These are phyloP conservation scores for Xylaria sp. DNA, from an alignment of 2,329 filamentous ascomycete genomes.

Conservation along the genomic window DNA sequence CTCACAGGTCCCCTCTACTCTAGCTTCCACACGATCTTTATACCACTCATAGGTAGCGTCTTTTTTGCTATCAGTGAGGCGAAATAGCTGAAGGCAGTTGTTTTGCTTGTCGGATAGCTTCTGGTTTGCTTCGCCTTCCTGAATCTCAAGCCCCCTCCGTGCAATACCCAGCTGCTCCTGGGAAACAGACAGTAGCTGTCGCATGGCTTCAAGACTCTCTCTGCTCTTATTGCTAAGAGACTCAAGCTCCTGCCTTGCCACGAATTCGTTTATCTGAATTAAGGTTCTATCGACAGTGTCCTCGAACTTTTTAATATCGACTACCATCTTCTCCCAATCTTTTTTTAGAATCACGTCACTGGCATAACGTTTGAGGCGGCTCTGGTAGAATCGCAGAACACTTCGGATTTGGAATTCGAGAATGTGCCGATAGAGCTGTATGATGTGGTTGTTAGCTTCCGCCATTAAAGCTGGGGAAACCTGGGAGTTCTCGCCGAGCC, in stretches of 20 bases:
- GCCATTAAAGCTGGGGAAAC: slow-evolving; percentile 24
- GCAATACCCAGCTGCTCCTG: slow-evolving; percentile 4
- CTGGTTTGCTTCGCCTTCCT: slow-evolving; percentile 13
- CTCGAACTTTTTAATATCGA: slow-evolving; percentile 25
- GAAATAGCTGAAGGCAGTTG: slow-evolving; percentile 23
- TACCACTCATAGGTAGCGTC: slow-evolving; percentile 33
- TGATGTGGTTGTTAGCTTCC: slow-evolving; percentile 36
- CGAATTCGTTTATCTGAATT: slow-evolving; percentile 10
- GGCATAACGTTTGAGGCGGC: slow-evolving; percentile 12
- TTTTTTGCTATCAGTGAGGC: slow-evolving; percentile 16
- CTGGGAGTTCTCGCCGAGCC: slow-evolving; percentile 10
- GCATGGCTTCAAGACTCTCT: neutral
- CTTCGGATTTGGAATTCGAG: slow-evolving; percentile 51
- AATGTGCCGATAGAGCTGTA: slow-evolving; percentile 49
- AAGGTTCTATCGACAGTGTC: slow-evolving; percentile 7
- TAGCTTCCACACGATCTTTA: slow-evolving; percentile 28
- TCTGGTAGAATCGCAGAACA: slow-evolving; percentile 49
- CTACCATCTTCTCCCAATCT: slow-evolving; percentile 40
- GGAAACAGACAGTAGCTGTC: slow-evolving; percentile 10
- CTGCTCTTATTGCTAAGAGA: neutral
- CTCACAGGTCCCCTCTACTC: slow-evolving; percentile 26
- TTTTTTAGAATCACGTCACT: slow-evolving; percentile 35
- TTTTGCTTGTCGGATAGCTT: slow-evolving; percentile 11
- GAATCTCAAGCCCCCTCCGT: slow-evolving; percentile 15
- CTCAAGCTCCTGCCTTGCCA: slow-evolving; percentile 7